Evolutionary conservation across 805 yeast species (phyloP).

Genomic region (Candida suzukii): DNA sequence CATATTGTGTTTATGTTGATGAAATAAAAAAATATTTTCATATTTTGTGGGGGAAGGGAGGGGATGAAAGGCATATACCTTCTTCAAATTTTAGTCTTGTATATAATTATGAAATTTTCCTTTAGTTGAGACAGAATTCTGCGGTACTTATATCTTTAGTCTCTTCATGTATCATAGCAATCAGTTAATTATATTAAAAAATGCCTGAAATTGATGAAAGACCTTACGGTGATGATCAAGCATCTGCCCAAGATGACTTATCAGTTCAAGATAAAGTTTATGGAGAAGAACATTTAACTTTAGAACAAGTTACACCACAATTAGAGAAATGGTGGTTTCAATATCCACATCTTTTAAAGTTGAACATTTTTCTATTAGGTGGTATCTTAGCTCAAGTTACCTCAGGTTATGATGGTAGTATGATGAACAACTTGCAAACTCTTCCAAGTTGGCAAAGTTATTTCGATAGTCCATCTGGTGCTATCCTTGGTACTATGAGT

Average conservation of each 20-base stretch:
- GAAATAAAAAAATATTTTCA: too few relatives aligned
- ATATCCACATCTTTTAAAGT: constrained; percentile 1
- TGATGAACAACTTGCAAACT: constrained; percentile 45
- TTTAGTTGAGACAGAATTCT: too few relatives aligned
- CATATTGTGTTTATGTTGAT: too few relatives aligned
- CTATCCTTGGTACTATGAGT: constrained; percentile 32
- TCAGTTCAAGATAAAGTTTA: background rate
- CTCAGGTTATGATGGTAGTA: constrained; percentile 38
- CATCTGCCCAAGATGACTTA: background rate
- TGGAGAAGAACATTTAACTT: background rate
- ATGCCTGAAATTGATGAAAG: background rate
- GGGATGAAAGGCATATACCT: too few relatives aligned
- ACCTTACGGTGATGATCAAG: background rate
- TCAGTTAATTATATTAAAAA: too few relatives aligned
- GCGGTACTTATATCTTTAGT: too few relatives aligned
- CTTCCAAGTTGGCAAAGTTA: constrained; percentile 32
- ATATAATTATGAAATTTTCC: too few relatives aligned
- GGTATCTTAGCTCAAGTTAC: constrained; percentile 4
- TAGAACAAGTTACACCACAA: constrained; percentile 1
- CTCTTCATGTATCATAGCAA: too few relatives aligned
- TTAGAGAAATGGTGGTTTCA: constrained; percentile 2
- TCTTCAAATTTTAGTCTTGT: too few relatives aligned
- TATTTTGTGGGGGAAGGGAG: too few relatives aligned
- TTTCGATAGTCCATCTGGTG: constrained; percentile 33
- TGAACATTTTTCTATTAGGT: constrained; percentile 1